These are phyloP conservation scores for Gynochthodes officinalis DNA, from an alignment of 257 asterid species.

Conservation along the genomic window DNA sequence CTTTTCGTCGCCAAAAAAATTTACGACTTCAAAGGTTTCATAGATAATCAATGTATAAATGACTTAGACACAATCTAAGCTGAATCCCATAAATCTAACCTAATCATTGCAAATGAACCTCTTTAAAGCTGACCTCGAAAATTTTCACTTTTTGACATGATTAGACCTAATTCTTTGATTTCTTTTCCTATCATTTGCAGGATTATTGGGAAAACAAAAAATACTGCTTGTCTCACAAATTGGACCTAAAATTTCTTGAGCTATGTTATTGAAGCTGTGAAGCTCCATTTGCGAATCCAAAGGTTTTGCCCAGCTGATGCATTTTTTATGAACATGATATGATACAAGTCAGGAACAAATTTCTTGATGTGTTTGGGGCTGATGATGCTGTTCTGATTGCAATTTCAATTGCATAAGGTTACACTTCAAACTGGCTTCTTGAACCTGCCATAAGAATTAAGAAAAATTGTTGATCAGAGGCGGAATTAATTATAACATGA, in stretches of 20 bases:
- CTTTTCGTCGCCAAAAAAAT: no score
- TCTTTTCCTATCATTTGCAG: not conserved
- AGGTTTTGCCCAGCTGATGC: no score
- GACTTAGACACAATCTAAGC: not conserved
- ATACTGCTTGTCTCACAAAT: not conserved
- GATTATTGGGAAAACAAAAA: not conserved
- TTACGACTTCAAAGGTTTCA: no score
- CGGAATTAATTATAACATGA: no score
- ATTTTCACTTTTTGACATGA: no score
- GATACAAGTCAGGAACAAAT: not conserved
- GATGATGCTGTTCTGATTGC: conserved; percentile 27
- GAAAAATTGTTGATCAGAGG: not conserved
- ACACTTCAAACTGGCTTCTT: conserved; percentile 68
- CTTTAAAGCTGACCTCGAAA: not conserved
- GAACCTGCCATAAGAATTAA: conserved; percentile 35
- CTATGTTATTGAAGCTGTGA: not conserved
- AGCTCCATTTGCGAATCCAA: not conserved
- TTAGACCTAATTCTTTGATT: not conserved
- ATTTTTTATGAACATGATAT: not conserved
- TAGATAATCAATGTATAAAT: not conserved
- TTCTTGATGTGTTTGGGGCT: not conserved
- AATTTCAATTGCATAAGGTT: conserved; percentile 49
- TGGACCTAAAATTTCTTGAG: not conserved
- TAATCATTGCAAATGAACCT: not conserved
- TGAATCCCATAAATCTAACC: not conserved